Evolutionary conservation across 1,139 yeast species (phyloP).

Genomic region (Hyphopichia khmerensis): DNA sequence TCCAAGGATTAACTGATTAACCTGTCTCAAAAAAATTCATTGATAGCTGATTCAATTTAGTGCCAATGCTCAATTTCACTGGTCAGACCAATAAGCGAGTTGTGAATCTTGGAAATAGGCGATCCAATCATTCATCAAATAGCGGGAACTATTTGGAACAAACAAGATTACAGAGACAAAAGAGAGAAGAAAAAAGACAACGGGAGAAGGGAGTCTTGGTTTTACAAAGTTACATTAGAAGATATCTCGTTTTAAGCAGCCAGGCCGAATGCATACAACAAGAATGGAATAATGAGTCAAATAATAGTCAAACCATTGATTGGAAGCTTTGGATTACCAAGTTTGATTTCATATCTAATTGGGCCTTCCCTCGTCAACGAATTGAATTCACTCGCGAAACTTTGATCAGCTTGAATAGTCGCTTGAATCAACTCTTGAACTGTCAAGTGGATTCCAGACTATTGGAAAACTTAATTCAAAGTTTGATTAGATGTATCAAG

Average conservation of each 20-base stretch:
- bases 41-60: neutral
- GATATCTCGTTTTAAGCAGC: conserved; percentile 27
- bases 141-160: conserved; percentile 41
- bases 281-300: conserved; percentile 7
- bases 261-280: neutral
- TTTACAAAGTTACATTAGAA: conserved; percentile 50
- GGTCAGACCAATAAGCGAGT: conserved; percentile 63
- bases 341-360: conserved; percentile 12
- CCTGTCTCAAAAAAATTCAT: no score
- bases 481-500: neutral
- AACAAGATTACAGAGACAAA: conserved; percentile 64
- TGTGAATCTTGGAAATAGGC: conserved; percentile 71
- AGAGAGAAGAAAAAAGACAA: conserved; percentile 56
- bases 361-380: conserved; percentile 5
- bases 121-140: conserved; percentile 18
- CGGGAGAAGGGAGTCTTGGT: conserved; percentile 47
- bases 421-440: neutral
- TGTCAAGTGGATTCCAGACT: neutral
- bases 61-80: conserved; percentile 56
- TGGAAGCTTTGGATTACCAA: conserved; percentile 2
- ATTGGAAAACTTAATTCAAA: neutral
- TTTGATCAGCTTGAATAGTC: neutral
- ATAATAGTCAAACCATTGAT: neutral
- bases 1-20: no score
- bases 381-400: neutral